Evolutionary conservation across 2,329 filamentous ascomycete species (phyloP).

Genomic region (Curvularia hawaiiensis): DNA sequence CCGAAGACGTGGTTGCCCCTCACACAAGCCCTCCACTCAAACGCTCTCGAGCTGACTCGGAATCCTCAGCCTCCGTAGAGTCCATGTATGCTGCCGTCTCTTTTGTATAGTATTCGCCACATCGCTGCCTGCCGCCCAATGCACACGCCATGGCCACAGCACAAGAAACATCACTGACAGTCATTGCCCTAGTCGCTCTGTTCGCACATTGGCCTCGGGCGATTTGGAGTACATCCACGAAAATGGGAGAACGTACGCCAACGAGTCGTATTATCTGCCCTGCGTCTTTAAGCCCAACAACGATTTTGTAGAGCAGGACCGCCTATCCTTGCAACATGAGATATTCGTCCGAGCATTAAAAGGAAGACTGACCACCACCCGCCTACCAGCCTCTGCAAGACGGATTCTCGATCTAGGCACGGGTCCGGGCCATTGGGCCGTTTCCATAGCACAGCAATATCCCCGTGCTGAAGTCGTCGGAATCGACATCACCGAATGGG

Average conservation of each 20-base stretch:
- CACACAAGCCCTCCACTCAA: constrained; percentile 43
- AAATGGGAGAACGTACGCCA: constrained; percentile 66
- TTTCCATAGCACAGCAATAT: constrained; percentile 52
- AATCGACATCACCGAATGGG: constrained; percentile 56
- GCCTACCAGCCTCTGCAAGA: constrained; percentile 28
- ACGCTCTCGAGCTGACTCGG: constrained; percentile 40
- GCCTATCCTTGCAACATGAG: constrained; percentile 66
- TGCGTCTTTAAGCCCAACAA: constrained; percentile 47
- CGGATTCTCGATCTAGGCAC: constrained; percentile 53
- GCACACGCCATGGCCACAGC: neutral
- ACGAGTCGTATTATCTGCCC: constrained; percentile 67
- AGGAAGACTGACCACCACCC: constrained; percentile 45
- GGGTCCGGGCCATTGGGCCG: constrained; percentile 57
- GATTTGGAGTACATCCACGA: constrained; percentile 63
- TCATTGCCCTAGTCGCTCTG: constrained; percentile 35
- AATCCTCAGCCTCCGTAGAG: constrained; percentile 39
- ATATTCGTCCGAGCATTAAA: constrained; percentile 57
- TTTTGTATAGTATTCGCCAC: constrained; percentile 3
- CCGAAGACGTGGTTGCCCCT: constrained; percentile 43
- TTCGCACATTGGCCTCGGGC: constrained; percentile 49
- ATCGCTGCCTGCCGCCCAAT: neutral
- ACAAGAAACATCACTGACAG: constrained; percentile 10
- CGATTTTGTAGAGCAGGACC: constrained; percentile 68
- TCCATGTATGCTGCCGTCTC: constrained; percentile 39
- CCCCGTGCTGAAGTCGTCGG: constrained; percentile 56